Evolutionary conservation across 1,284 basidiomycete species (phyloP), one percentile per base, ranked within the genome.

Genomic region (Irpex sp.): DNA sequence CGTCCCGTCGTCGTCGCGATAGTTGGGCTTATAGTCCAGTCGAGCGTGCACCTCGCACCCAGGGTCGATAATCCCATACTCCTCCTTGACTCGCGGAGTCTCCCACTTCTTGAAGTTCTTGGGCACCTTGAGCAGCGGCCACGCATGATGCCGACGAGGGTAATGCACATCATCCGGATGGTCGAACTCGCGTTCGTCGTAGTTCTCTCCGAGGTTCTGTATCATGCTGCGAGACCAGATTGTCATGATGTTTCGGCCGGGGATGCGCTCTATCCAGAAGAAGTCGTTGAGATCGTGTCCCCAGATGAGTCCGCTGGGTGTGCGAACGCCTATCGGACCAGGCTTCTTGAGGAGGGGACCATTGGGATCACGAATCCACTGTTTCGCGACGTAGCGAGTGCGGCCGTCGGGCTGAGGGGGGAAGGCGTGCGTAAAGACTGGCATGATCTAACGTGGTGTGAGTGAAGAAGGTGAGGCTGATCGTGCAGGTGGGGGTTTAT

Each of bases 151-250:
- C 6, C 60, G 39, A 5, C 68, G 61, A 33, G 71, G 71, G 13
- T 53, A 35, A 53, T 61, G 60, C n/a, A 19, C 13, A 3, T 5
- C 37, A 19, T 65, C 63, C 7, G 49, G 33, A n/a, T 62, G 46
- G 19, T 57, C 51, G 31, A 57, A 62, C 47, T 61, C 60, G n/a
- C 43, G 35, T 56, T 63, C 65, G 58, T 61, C 57, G 61, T 67
- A 66, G 62, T 64, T 66, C 58, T 72, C 70, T 17, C 68, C 68
- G 46, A 63, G 67, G 56, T 69, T 69, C 21, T 68, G 50, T 55
- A 74, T 66, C 71, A 74, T 74, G 61, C 69, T 73, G 49, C 70
- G 67, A 13, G 72, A 72, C 70, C 71, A 74, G 43, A 68, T 63
- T 37, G 70, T 70, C 13, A 70, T 56, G 21, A 68, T 51, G 15